Percentiles rank a stretch among this genome's conserved stretches.
Conservation (phyloP, 345 rosid genomes). For the Gossypium sturtianum region DNA sequence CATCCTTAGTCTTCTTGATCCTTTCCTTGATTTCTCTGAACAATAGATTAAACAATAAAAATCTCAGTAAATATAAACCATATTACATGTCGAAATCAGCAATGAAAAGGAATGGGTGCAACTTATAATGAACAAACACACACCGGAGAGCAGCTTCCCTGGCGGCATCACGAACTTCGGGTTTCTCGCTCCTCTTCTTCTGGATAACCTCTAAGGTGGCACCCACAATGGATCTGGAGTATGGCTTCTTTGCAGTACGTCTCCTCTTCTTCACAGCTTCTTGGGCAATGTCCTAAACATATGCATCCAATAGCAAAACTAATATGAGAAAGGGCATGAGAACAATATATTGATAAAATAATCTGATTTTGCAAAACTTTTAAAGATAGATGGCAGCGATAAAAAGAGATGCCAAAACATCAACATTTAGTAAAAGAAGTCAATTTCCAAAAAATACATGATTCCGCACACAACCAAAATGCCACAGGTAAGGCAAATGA, state of each 20-base stretch:
- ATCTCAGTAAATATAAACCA: background rate
- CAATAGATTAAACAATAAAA: background rate
- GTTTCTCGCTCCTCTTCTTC: constrained; percentile 71
- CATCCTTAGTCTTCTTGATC: constrained; percentile 78
- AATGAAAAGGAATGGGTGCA: background rate
- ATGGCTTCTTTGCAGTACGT: constrained; percentile 61
- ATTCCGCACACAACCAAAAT: background rate
- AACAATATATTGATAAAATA: background rate
- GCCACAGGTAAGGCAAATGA: background rate
- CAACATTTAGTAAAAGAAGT: background rate
- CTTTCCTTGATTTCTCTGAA: constrained; percentile 81
- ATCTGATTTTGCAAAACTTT: background rate
- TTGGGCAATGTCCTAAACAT: constrained; percentile 52
- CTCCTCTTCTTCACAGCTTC: constrained; percentile 71
- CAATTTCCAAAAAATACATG: background rate
- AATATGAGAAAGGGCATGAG: background rate
- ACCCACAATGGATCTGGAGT: constrained; percentile 74
- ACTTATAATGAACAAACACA: background rate
- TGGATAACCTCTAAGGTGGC: constrained; percentile 71
- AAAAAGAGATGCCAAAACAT: background rate
- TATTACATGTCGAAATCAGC: background rate
- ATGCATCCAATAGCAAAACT: background rate
- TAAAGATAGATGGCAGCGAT: background rate
- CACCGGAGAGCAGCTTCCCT: constrained; percentile 71
- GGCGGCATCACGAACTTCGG: constrained; percentile 81